These are phyloP conservation scores for Cymbidium sinense DNA, from an alignment of 106 monocot species.

Conservation along the genomic window DNA sequence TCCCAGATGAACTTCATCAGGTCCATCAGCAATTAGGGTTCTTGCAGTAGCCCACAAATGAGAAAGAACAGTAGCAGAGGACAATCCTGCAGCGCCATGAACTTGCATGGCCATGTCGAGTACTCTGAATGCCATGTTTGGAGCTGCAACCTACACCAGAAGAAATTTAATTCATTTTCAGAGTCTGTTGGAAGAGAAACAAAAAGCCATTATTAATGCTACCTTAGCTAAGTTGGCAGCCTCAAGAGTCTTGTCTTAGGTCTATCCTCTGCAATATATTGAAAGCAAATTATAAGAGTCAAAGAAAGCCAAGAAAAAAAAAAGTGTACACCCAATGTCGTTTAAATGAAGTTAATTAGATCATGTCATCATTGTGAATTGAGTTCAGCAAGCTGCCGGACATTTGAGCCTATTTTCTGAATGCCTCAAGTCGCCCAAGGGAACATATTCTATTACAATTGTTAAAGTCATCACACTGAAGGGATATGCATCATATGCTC, in stretches of 20 bases:
- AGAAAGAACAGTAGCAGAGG: conserved; percentile 76
- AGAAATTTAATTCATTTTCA: background rate
- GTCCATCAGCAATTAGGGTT: conserved; percentile 90
- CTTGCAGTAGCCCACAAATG: conserved; percentile 89
- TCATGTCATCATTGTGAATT: no score
- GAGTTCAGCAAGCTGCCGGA: no score
- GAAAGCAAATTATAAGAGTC: background rate
- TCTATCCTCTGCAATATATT: conserved; percentile 60
- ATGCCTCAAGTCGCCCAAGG: no score
- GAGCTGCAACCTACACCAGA: conserved; percentile 69
- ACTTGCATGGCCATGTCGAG: conserved; percentile 97
- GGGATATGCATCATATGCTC: no score
- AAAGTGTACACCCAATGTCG: no score
- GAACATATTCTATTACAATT: no score
- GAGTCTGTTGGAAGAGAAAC: background rate
- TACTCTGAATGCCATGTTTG: conserved; percentile 86
- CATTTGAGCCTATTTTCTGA: no score
- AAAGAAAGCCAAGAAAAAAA: background rate
- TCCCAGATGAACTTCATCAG: conserved; percentile 96
- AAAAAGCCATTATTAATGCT: background rate
- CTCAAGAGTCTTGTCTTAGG: conserved; percentile 64
- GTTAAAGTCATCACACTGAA: no score
- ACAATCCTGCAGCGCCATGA: conserved; percentile 87
- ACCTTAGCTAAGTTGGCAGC: conserved; percentile 99
- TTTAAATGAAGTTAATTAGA: no score